Evolutionary conservation across 2,329 filamentous ascomycete genomes (phyloP).

Genomic region (Exophiala lecanii-corni): DNA sequence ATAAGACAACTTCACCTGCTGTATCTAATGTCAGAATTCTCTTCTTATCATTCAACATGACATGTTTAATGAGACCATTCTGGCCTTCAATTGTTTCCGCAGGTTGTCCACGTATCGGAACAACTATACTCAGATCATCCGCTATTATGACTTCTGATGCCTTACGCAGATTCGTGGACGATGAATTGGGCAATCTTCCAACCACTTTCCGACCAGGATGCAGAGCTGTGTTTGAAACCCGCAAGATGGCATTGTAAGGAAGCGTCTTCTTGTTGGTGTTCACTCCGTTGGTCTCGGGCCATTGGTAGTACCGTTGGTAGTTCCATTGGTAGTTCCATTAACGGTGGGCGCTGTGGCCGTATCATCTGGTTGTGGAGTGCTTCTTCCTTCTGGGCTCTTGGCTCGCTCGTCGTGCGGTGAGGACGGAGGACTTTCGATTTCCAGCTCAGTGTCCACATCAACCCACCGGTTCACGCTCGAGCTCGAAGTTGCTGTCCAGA

Average conservation of each 20-base stretch:
- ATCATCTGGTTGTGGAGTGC: slow-evolving; percentile 5
- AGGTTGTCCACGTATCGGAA: slow-evolving; percentile 64
- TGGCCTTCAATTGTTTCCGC: slow-evolving; percentile 89
- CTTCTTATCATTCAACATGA: slow-evolving; percentile 83
- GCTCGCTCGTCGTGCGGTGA: slow-evolving; percentile 52
- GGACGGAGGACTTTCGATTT: slow-evolving; percentile 54
- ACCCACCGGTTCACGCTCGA: slow-evolving; percentile 91
- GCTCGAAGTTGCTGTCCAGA: slow-evolving; percentile 86
- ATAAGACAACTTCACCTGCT: slow-evolving; percentile 87
- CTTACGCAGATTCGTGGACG: slow-evolving; percentile 45
- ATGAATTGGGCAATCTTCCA: slow-evolving; percentile 50
- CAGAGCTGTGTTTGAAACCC: slow-evolving; percentile 76
- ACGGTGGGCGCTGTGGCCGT: slow-evolving; percentile 29
- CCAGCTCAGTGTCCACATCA: slow-evolving; percentile 73
- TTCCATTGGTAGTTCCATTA: background rate
- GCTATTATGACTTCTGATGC: slow-evolving; percentile 53
- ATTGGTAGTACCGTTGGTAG: slow-evolving; percentile 29
- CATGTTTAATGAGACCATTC: slow-evolving; percentile 90
- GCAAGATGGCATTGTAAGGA: slow-evolving; percentile 69
- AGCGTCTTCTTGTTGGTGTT: slow-evolving; percentile 57
- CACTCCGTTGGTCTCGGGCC: slow-evolving; percentile 31
- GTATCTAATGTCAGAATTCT: slow-evolving; percentile 89
- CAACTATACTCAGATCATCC: slow-evolving; percentile 43
- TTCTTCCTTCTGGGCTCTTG: slow-evolving; percentile 33
- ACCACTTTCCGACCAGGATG: slow-evolving; percentile 57